These are phyloP conservation scores for Fagopyrum esculentum DNA, from an alignment of 148 eudicot species.

Conservation along the genomic window DNA sequence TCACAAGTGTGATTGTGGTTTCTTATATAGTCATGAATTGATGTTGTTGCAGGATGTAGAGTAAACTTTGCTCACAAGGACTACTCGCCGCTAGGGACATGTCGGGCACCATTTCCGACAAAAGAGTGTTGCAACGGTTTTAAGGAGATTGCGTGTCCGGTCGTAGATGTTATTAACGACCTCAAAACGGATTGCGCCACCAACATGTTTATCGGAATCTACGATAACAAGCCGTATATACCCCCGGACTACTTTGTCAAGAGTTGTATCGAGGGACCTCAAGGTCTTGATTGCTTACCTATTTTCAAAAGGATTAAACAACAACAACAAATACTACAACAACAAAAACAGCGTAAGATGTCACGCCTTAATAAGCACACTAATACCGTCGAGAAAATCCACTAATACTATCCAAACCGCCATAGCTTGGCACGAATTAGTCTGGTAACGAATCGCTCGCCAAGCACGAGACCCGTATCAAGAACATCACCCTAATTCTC, in stretches of 20 bases:
- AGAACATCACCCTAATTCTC: too few species aligned
- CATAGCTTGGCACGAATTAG: too few species aligned
- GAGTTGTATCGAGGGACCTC: not conserved
- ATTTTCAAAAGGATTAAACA: not conserved
- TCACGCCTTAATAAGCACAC: too few species aligned
- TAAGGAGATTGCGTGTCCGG: not conserved
- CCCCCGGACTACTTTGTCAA: not conserved
- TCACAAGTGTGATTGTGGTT: too few species aligned
- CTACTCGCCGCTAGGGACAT: not conserved
- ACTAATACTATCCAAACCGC: too few species aligned
- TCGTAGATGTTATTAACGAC: not conserved
- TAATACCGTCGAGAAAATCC: too few species aligned
- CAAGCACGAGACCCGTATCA: too few species aligned
- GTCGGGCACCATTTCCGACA: not conserved
- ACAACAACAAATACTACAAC: too few species aligned
- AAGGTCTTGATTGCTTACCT: not conserved
- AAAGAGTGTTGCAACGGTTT: not conserved
- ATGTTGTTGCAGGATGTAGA: not conserved
- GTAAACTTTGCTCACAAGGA: not conserved
- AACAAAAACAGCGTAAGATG: too few species aligned
- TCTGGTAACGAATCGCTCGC: too few species aligned
- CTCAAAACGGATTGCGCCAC: not conserved
- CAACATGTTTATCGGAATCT: slow-evolving; percentile 5
- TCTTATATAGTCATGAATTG: not conserved
- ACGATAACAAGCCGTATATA: not conserved